A percentile compares a stretch with the other conserved stretches of the same genome.
phyloP scores from a whole-genome alignment of 2,329 filamentous ascomycete genomes.

The Ophiostoma piceae region DNA sequence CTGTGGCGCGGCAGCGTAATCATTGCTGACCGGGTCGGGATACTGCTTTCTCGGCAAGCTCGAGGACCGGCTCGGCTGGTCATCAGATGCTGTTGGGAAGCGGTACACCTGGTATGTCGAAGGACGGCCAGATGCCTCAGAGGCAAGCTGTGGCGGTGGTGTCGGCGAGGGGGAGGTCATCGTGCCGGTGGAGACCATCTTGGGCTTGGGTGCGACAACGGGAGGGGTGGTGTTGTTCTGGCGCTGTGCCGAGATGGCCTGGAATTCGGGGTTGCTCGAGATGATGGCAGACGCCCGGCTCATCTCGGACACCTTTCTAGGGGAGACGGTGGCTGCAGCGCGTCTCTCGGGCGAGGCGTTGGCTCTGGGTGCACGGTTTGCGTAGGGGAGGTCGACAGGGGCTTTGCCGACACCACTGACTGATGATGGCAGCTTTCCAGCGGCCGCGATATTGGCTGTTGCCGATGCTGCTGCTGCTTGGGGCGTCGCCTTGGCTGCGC shows the following conservation, averaged over 20 bases:
- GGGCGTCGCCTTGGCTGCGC: slow-evolving; percentile 30
- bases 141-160: slow-evolving; percentile 36
- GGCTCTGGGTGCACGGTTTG: neutral
- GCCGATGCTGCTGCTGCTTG: slow-evolving; percentile 23
- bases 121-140: slow-evolving; percentile 35
- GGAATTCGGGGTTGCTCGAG: slow-evolving; percentile 56
- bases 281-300: slow-evolving; percentile 61
- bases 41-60: slow-evolving; percentile 35
- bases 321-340: slow-evolving; percentile 35
- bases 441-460: slow-evolving; percentile 15
- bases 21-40: slow-evolving; percentile 22
- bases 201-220: slow-evolving; percentile 31
- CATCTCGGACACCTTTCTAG: slow-evolving; percentile 43
- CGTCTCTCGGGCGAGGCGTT: slow-evolving; percentile 27
- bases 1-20: slow-evolving; percentile 28
- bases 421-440: slow-evolving; percentile 9
- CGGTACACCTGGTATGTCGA: slow-evolving; percentile 38
- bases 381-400: neutral
- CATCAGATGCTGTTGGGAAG: slow-evolving; percentile 40
- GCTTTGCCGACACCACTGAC: slow-evolving; percentile 5
- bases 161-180: slow-evolving; percentile 63
- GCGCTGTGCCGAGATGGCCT: slow-evolving; percentile 48
- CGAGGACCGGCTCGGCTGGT: slow-evolving; percentile 33
- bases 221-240: slow-evolving; percentile 11
- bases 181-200: slow-evolving; percentile 61